Conservation (phyloP, 805 yeast genomes). For the Danielia reshetovae region DNA sequence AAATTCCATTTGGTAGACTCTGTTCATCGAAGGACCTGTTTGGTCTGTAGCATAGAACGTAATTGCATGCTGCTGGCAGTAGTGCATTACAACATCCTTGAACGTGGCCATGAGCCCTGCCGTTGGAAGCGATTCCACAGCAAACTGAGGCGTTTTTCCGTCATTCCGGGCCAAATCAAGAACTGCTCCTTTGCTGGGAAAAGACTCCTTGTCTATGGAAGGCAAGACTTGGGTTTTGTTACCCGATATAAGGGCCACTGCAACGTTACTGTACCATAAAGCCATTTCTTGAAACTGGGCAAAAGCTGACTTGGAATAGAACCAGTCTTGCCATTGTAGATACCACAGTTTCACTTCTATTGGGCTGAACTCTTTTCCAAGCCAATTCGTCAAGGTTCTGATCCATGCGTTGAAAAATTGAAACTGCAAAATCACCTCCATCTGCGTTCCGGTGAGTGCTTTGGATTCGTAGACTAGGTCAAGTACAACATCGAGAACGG, state of each 20-base stretch:
- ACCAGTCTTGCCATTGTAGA: conserved; percentile 21
- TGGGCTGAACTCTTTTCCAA: conserved; percentile 10
- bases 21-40: conserved; percentile 30
- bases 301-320: not conserved
- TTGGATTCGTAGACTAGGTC: not conserved
- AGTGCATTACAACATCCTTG: conserved; percentile 61
- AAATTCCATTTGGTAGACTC: conserved; percentile 40
- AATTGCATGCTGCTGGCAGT: conserved; percentile 50
- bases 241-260: not conserved
- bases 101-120: conserved; percentile 46
- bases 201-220: not conserved
- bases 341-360: conserved; percentile 18
- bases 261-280: conserved; percentile 11
- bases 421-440: conserved; percentile 23
- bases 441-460: conserved; percentile 5
- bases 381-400: conserved; percentile 2
- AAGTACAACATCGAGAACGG: not conserved
- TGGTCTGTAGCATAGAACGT: conserved; percentile 32
- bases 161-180: not conserved
- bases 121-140: conserved; percentile 38
- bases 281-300: conserved; percentile 1
- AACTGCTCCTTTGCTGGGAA: not conserved
- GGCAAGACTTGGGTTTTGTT: not conserved
- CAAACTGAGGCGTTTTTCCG: conserved; percentile 4
- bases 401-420: conserved; percentile 39